These are phyloP conservation scores for Fusarium sp. DNA, from an alignment of 2,329 filamentous ascomycete species.

Conservation along the genomic window DNA sequence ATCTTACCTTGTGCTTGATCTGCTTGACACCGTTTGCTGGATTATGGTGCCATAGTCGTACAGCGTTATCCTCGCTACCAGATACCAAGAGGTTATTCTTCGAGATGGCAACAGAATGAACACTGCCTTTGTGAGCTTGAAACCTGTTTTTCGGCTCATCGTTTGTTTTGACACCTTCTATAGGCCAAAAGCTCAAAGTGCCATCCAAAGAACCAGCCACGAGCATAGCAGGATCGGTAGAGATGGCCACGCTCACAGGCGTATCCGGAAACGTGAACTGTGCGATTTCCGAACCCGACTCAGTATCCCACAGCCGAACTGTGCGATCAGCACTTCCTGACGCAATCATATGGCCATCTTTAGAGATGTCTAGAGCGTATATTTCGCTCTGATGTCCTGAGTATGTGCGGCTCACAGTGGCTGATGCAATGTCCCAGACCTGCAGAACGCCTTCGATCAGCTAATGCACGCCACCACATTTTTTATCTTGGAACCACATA, in stretches of 20 bases:
- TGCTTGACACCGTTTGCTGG: neutral
- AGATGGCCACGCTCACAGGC: neutral
- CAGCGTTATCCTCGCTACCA: neutral
- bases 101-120: neutral
- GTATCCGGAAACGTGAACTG: neutral
- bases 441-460: neutral
- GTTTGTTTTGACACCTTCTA: neutral
- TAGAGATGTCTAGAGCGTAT: neutral
- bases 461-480: neutral
- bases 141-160: neutral
- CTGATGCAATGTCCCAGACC: neutral
- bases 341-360: neutral
- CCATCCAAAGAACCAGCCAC: neutral
- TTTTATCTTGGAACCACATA: neutral
- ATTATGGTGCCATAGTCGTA: neutral
- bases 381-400: neutral
- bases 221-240: neutral
- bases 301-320: neutral
- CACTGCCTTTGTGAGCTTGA: neutral
- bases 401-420: neutral
- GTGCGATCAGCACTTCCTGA: neutral
- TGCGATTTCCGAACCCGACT: neutral
- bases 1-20: neutral
- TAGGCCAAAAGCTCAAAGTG: neutral
- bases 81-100: neutral